Evolutionary conservation across 306 rosid genomes (phyloP).

Genomic region (Sindora glabra): DNA sequence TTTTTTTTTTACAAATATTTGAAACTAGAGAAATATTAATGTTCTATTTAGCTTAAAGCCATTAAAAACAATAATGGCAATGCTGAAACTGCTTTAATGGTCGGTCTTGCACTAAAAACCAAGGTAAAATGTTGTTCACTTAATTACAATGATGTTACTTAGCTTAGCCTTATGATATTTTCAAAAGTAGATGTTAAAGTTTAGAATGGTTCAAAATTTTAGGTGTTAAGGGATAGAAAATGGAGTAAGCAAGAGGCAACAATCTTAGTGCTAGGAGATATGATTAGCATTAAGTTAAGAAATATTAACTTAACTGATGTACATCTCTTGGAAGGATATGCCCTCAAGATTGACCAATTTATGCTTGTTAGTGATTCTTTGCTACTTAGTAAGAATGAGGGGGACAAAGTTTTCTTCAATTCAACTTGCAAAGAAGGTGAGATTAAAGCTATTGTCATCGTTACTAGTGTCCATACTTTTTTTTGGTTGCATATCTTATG

Average conservation of each 20-base stretch:
- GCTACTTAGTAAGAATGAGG: constrained; percentile 67
- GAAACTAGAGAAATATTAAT: too few species aligned
- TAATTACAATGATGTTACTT: too few species aligned
- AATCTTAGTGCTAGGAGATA: constrained; percentile 79
- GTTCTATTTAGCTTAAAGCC: too few species aligned
- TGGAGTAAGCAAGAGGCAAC: constrained; percentile 79
- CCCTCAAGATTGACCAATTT: constrained; percentile 81
- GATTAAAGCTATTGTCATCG: constrained; percentile 83
- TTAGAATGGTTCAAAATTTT: too few species aligned
- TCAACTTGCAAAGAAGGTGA: constrained; percentile 96
- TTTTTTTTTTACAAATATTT: too few species aligned
- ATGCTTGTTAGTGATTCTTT: constrained; percentile 88
- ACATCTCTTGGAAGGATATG: constrained; percentile 84
- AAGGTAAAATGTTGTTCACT: constrained; percentile 47
- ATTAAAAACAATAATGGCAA: constrained; percentile 89
- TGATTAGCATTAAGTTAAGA: constrained; percentile 86
- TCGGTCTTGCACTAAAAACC: constrained; percentile 93
- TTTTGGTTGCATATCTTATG: constrained; percentile 90
- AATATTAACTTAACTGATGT: constrained; percentile 87
- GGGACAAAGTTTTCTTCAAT: constrained; percentile 74
- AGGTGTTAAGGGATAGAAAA: constrained; percentile 82
- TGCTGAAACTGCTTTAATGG: constrained; percentile 93
- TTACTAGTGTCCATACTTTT: constrained; percentile 90
- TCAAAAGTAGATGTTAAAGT: too few species aligned
- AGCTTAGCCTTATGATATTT: too few species aligned